Conservation (phyloP, 768 basidiomycete species). For the Amanita subjunquillea region DNA sequence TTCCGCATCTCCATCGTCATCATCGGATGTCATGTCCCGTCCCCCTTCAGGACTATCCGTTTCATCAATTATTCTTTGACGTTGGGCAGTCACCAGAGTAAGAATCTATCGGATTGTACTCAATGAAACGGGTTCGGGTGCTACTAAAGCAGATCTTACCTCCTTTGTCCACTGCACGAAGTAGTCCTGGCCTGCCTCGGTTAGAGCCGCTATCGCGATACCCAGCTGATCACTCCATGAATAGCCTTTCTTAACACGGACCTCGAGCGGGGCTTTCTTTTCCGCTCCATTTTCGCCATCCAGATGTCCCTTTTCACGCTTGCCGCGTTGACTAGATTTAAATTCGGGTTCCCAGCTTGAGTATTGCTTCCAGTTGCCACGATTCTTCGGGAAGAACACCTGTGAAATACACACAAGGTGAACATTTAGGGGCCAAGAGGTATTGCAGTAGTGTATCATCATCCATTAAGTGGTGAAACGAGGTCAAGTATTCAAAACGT, state of each 20-base stretch:
- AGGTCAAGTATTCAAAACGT: conserved; percentile 11
- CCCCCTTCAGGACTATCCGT: conserved; percentile 35
- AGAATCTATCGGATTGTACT: conserved; percentile 40
- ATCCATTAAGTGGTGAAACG: not conserved
- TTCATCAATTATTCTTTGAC: conserved; percentile 52
- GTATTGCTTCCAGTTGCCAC: conserved; percentile 77
- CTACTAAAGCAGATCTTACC: conserved; percentile 26
- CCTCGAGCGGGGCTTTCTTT: conserved; percentile 43
- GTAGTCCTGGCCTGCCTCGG: conserved; percentile 50
- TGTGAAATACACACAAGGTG: conserved; percentile 16
- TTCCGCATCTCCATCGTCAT: conserved; percentile 22
- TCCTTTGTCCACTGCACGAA: conserved; percentile 76
- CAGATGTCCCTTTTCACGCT: conserved; percentile 21
- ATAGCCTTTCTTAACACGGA: conserved; percentile 80
- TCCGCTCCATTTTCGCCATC: not conserved
- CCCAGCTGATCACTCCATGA: conserved; percentile 87
- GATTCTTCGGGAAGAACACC: conserved; percentile 88
- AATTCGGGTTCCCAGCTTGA: conserved; percentile 65
- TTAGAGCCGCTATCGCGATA: conserved; percentile 67
- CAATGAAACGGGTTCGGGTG: not conserved
- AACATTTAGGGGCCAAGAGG: not conserved
- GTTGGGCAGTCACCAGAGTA: conserved; percentile 43
- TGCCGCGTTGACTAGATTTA: conserved; percentile 23
- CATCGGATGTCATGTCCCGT: conserved; percentile 22
- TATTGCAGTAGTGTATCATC: conserved; percentile 2